phyloP scores from a whole-genome alignment of 768 basidiomycete species.

The Leucocoprinus sp. region DNA sequence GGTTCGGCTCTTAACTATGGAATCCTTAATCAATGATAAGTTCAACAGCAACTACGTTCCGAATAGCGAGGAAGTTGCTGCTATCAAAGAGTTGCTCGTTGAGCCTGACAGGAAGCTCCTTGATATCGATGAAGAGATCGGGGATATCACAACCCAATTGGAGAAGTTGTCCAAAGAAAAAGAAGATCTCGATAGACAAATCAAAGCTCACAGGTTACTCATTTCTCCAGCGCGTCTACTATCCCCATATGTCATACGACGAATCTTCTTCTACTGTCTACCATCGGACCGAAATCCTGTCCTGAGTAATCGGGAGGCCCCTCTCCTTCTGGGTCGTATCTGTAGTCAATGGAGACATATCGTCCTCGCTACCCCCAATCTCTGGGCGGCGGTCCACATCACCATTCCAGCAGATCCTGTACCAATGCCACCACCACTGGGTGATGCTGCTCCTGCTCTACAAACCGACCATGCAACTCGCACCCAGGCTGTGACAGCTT shows the following conservation, averaged over 20 bases:
- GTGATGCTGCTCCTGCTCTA: neutral
- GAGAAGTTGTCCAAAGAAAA: constrained; percentile 3
- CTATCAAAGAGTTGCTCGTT: constrained; percentile 7
- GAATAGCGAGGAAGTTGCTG: constrained; percentile 5
- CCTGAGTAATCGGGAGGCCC: constrained; percentile 15
- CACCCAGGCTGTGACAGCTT: constrained; percentile 7
- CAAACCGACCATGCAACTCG: neutral
- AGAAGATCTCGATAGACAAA: constrained; percentile 1
- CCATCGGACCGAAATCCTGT: constrained; percentile 16
- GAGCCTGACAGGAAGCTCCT: constrained; percentile 8
- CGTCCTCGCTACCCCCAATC: constrained; percentile 11
- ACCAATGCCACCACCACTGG: neutral
- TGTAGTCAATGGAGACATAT: constrained; percentile 17
- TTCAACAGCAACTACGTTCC: constrained; percentile 12
- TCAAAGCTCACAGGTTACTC: constrained; percentile 11
- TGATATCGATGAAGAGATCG: constrained; percentile 8
- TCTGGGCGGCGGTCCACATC: constrained; percentile 17
- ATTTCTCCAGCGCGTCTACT: constrained; percentile 15
- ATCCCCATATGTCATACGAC: constrained; percentile 15
- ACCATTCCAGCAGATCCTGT: constrained; percentile 13
- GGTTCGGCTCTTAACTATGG: constrained; percentile 11
- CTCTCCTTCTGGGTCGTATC: constrained; percentile 14
- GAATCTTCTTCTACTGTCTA: constrained; percentile 16
- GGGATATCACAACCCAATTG: constrained; percentile 2
- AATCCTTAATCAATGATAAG: constrained; percentile 6